phyloP scores from a whole-genome alignment of 2,329 filamentous ascomycete genomes.

The Fusarium liriodendri region DNA sequence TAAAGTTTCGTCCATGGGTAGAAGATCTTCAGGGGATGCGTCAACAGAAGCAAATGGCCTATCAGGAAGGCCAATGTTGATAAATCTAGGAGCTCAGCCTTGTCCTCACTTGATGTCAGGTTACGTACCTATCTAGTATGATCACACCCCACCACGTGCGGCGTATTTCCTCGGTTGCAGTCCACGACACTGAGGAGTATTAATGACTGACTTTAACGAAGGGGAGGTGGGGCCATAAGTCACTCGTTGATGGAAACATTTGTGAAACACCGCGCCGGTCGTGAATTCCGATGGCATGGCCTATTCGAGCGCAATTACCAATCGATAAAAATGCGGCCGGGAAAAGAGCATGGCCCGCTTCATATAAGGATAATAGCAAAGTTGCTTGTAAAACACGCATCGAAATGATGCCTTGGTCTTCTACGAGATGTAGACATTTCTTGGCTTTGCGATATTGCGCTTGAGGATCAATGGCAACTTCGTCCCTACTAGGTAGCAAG shows the following conservation, averaged over 20 bases:
- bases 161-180: constrained; percentile 16
- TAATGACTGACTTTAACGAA: neutral
- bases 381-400: constrained; percentile 4
- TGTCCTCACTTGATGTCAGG: neutral
- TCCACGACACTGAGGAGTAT: constrained; percentile 10
- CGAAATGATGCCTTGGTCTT: constrained; percentile 4
- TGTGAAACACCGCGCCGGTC: constrained; percentile 2
- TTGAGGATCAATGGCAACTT: neutral
- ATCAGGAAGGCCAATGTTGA: constrained; percentile 5
- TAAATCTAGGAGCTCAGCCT: neutral
- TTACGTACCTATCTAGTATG: constrained; percentile 7
- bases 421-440: neutral
- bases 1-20: constrained; percentile 7
- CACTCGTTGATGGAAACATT: constrained; percentile 13
- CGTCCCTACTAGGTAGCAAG: neutral
- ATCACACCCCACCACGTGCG: constrained; percentile 18
- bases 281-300: constrained; percentile 14
- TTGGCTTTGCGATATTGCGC: neutral
- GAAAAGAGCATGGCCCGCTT: constrained; percentile 8
- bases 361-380: constrained; percentile 3
- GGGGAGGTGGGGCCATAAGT: neutral
- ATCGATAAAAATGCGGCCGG: constrained; percentile 8
- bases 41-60: constrained; percentile 15
- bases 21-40: constrained; percentile 11
- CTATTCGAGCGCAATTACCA: constrained; percentile 7